Base-by-base conservation (phyloP, 371 early-diverging fungal genomes). In the Haplosporangium sp. region DNA sequence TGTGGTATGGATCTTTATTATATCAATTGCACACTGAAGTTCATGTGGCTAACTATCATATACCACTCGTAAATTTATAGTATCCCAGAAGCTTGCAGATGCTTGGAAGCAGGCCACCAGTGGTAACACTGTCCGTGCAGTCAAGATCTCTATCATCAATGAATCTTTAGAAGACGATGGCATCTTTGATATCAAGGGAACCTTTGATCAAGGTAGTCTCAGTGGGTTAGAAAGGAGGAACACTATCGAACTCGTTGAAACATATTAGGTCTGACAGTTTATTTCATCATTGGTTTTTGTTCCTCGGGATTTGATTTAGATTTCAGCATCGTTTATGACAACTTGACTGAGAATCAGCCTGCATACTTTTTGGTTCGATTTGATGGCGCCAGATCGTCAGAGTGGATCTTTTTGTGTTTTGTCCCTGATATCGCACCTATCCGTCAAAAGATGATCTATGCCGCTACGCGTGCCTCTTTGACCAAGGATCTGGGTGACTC, bases 371-470 rank as follows among this genome's bases (percentile, higher is more conserved):
- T 94, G 56, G 88, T 91, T 19, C 90, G 94, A 13, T 76, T 90
- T 50, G 94, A 93, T 74, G 70, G 78, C 47, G 88, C 85, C 56
- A 69, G 71, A 34, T 87, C 86, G 42, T 85, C 86, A 45, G 88
- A 91, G 39, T 96, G 95, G 95, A 76, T 95, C 40, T 87, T 95
- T 42, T 75, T 94, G 55, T 84, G 90, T 57, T 95, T 91, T 75
- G 93, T 95, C 3, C 96, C 96, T 17, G 96, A 95, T 70, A 57
- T 86, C 61, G 93, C 95, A 56, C 85, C 77, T 53, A 91, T 95
- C 38, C 88, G 96, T 19, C 93, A 94, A 63, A 96, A 96, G 84
- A 96, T 96, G 96, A 82, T 96, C 53, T 95, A 95, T 76, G 96
- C 96, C 13, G 89, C 95, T 4, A 90, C 94, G 4, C 88, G 92